Evolutionary conservation across 768 basidiomycete genomes (phyloP), one percentile per base, ranked within the genome.

Genomic region (Collybiopsis luxurians): DNA sequence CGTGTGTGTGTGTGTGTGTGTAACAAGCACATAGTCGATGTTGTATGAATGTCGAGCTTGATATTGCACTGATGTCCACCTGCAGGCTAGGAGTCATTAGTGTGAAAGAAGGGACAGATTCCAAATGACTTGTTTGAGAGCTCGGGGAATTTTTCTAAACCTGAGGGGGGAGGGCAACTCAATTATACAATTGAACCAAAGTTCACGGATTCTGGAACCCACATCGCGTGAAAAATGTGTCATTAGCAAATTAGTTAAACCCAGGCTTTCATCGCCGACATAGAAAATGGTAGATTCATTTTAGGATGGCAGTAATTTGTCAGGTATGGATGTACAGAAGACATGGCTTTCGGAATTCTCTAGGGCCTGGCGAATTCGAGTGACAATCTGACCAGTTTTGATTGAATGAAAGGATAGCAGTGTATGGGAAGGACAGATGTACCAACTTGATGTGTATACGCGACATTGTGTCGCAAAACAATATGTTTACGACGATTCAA

Each of bases 201-300:
- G 38, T 24, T 43, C 21, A 40, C 19, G n/a, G n/a, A n/a, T n/a
- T n/a, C n/a, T n/a, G 17, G 27, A 15, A 67, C 79, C 47, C 56
- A 92, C 93, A 51, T 80, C 73, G 55, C 77, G 83, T 0, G 75
- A 72, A 3, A 88, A 79, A 66, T 97, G 84, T 0, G 87, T 94
- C 75, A 98, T 87, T 40, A 97, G 77, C 6, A 98, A 68, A 64
- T 98, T 98, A 9, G 90, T 89, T 39, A 98, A 73, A 1, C 80
- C 80, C 2, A 95, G 80, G 59, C 84, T 87, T 68, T 97, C 92
- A 21, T 79, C 79, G 1, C 96, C 96, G 40, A 98, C 76, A 59
- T 82, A 82, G 36, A 83, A 64, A 48, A 83, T 73, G 9, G 63
- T 67, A 44, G 44, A 61, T 7, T 54, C 15, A 15, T 42, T 42